A percentile compares a stretch with the other conserved stretches of the same genome.
Conservation (phyloP, 2,329 filamentous ascomycete species). For the Epichloe gansuensis region DNA sequence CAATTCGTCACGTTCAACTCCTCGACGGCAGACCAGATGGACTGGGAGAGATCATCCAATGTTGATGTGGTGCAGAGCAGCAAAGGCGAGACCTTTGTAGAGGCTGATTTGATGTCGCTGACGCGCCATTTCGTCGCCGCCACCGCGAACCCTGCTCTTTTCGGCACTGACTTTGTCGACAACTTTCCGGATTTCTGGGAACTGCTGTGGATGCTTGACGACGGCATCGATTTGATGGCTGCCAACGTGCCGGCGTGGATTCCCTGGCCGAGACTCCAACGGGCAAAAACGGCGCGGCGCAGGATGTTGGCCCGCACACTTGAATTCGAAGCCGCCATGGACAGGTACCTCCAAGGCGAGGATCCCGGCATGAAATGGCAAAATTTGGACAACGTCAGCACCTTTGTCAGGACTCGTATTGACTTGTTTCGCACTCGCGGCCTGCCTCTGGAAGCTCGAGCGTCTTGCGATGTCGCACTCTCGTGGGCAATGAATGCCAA, state of each 20-base stretch:
- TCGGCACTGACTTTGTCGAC: constrained; percentile 29
- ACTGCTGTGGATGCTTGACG: constrained; percentile 26
- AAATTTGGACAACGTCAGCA: constrained; percentile 24
- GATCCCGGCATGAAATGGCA: constrained; percentile 24
- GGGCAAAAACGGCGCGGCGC: constrained; percentile 18
- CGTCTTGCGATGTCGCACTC: constrained; percentile 22
- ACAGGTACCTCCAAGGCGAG: constrained; percentile 19
- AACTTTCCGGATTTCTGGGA: constrained; percentile 28
- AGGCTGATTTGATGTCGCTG: constrained; percentile 22
- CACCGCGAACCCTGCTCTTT: constrained; percentile 22
- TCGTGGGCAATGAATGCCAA: constrained; percentile 28
- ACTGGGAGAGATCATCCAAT: constrained; percentile 25
- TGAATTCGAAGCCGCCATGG: constrained; percentile 25
- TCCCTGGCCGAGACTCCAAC: constrained; percentile 20
- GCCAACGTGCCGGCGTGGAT: constrained; percentile 21
- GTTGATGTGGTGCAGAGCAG: constrained; percentile 19
- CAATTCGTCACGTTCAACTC: constrained; percentile 28
- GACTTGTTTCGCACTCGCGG: constrained; percentile 18
- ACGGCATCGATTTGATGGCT: constrained; percentile 20
- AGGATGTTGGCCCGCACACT: constrained; percentile 17
- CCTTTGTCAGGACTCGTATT: constrained; percentile 19
- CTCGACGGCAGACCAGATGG: constrained; percentile 24
- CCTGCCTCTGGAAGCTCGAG: constrained; percentile 20
- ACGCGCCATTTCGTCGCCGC: constrained; percentile 24
- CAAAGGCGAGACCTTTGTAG: constrained; percentile 17